Conservation (phyloP, 768 basidiomycete species). For the Chalciporus sphaerocephalus region DNA sequence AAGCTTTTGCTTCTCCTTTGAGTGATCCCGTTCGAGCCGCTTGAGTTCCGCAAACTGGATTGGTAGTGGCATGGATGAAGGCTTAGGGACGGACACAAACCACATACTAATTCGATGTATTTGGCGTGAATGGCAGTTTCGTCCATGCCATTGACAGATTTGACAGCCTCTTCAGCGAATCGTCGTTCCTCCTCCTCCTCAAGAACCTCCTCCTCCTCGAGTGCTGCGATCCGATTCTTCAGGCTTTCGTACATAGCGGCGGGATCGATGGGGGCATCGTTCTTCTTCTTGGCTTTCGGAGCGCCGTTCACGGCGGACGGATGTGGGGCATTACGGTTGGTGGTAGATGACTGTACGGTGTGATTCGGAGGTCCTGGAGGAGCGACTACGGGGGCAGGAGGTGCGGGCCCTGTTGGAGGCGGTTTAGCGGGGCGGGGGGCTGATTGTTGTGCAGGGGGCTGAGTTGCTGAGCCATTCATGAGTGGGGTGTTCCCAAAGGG, state of each 20-base stretch:
- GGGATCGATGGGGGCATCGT: constrained; percentile 67
- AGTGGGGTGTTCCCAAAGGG: constrained; percentile 24
- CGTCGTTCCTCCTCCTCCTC: constrained; percentile 83
- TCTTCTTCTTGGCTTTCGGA: constrained; percentile 66
- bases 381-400: constrained; percentile 55
- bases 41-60: constrained; percentile 83
- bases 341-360: constrained; percentile 33
- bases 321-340: constrained; percentile 31
- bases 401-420: constrained; percentile 54
- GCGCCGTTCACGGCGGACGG: constrained; percentile 29
- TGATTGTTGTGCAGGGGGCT: constrained; percentile 10
- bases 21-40: constrained; percentile 80
- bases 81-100: constrained; percentile 12
- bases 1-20: constrained; percentile 89
- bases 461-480: constrained; percentile 48
- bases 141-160: constrained; percentile 75
- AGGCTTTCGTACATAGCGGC: constrained; percentile 84
- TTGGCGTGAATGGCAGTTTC: constrained; percentile 82
- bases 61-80: constrained; percentile 22
- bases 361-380: constrained; percentile 54
- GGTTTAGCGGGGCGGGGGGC: constrained; percentile 43
- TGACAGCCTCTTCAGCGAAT: constrained; percentile 83
- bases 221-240: constrained; percentile 82
- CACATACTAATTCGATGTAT: constrained; percentile 80
- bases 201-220: constrained; percentile 83